Evolutionary conservation across 2,329 filamentous ascomycete species (phyloP), one percentile per base, ranked within the genome.

Genomic region (Furcasterigmium furcatum): DNA sequence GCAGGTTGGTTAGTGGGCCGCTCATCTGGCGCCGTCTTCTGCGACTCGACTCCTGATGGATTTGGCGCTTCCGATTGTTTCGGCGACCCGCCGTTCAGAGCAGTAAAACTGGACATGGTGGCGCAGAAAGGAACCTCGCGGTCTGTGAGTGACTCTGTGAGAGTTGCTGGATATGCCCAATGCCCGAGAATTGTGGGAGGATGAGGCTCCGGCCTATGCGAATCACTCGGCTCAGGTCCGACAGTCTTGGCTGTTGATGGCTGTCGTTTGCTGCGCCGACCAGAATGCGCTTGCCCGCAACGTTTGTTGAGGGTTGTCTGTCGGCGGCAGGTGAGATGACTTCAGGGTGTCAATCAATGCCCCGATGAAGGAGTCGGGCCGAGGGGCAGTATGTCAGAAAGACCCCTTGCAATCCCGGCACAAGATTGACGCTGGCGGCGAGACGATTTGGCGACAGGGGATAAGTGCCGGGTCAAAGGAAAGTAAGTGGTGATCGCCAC

Each of bases 31-130:
- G 58, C 46, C 27, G 62, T 46, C 39, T 58, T 55, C 46, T 60
- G 65, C 30, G 63, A 55, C 16, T 60, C 56, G 18, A 52, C 54
- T 41, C 58, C 49, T 27, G 55, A 46, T 18, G 68, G 61, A 47
- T 63, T 65, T 34, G 55, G 55, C 20, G 59, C 57, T 47, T 71
- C 71, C 36, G 64, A 55, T 21, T 61, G 58, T 53, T 70, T 75
- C 38, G 71, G 74, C 49, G 72, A 76, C 54, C 63, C 68, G 52
- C 74, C 71, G 50, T 76, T 76, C n/a, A 79, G 68, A 52, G 73
- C 71, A 24, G 67, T 75, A 49, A 77, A 77, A n/a, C 70, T 61
- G 32, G 75, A 68, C 76, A 79, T 79, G 54, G 55, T 62, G 4
- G 20, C n/a, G 20, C 14, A 13, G 6, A 10, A 24, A 8, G 18